Evolutionary conservation across 2,329 filamentous ascomycete genomes (phyloP).

Genomic region (Pseudocercospora vitis): DNA sequence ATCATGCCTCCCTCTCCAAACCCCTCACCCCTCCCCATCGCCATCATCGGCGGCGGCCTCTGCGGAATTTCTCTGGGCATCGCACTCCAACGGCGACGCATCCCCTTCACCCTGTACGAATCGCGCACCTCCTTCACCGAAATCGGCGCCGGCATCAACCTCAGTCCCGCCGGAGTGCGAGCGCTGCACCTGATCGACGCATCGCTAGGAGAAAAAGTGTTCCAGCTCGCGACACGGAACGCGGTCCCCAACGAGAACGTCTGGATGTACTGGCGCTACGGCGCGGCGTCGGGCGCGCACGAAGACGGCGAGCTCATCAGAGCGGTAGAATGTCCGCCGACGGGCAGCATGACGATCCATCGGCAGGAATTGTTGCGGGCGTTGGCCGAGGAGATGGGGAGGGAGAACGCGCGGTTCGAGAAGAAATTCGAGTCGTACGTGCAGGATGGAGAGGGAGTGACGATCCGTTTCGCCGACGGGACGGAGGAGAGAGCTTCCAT

Average conservation of each 20-base stretch:
- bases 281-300: conserved; percentile 27
- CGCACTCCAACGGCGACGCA: conserved; percentile 44
- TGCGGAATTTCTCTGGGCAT: conserved; percentile 57
- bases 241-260: conserved; percentile 36
- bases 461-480: conserved; percentile 48
- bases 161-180: conserved; percentile 78
- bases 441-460: conserved; percentile 27
- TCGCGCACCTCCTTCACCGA: conserved; percentile 55
- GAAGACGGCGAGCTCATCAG: conserved; percentile 32
- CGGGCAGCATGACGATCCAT: conserved; percentile 36
- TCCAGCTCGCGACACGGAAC: conserved; percentile 43
- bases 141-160: conserved; percentile 58
- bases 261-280: conserved; percentile 45
- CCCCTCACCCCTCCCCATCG: conserved; percentile 33
- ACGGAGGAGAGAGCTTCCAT: conserved; percentile 45
- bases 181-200: conserved; percentile 79
- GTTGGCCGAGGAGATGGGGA: conserved; percentile 44
- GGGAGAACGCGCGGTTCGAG: conserved; percentile 22
- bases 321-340: conserved; percentile 32
- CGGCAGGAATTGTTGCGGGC: conserved; percentile 44
- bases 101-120: conserved; percentile 37
- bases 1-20: neutral
- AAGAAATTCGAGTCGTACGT: conserved; percentile 21
- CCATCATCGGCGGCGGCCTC: conserved; percentile 62
- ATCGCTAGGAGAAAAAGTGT: conserved; percentile 36